Conservation (phyloP, 495 filamentous ascomycete species). For the Thozetella sp. region DNA sequence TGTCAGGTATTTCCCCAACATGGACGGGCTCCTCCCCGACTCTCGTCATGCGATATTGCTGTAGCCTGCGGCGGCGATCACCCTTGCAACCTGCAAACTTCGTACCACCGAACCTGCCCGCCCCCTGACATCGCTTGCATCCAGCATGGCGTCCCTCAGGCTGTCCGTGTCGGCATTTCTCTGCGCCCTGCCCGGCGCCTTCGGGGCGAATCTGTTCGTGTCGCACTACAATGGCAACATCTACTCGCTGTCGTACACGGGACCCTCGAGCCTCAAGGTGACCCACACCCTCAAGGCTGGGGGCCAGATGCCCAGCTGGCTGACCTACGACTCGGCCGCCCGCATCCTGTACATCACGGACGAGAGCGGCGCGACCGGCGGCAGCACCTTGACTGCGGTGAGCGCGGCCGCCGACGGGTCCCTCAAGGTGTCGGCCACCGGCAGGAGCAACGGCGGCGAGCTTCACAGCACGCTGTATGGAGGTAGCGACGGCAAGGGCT, state of each 20-base stretch:
- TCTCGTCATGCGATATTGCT: background rate
- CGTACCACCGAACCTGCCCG: background rate
- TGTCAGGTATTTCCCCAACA: constrained; percentile 11
- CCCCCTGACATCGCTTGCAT: background rate
- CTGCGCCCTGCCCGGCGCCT: constrained; percentile 21
- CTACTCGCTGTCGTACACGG: constrained; percentile 30
- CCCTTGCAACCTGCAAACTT: background rate
- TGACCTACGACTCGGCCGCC: constrained; percentile 44
- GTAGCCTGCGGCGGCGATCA: constrained; percentile 2
- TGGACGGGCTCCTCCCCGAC: background rate
- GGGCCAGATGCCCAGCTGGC: constrained; percentile 49
- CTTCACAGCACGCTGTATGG: constrained; percentile 37
- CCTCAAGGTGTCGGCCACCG: constrained; percentile 29
- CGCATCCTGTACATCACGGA: constrained; percentile 57
- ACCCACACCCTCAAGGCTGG: constrained; percentile 20
- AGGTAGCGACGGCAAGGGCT: constrained; percentile 29
- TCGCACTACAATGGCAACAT: constrained; percentile 39
- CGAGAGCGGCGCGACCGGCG: constrained; percentile 39
- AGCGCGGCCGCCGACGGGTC: constrained; percentile 30
- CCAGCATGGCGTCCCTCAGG: constrained; percentile 24
- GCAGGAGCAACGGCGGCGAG: constrained; percentile 30
- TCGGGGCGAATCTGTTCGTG: constrained; percentile 30
- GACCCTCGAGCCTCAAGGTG: constrained; percentile 21
- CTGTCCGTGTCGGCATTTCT: constrained; percentile 24
- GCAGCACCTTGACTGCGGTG: constrained; percentile 39